Evolutionary conservation across 306 rosid species (phyloP), one percentile per base, ranked within the genome.

Genomic region (Cucumis hystrix): DNA sequence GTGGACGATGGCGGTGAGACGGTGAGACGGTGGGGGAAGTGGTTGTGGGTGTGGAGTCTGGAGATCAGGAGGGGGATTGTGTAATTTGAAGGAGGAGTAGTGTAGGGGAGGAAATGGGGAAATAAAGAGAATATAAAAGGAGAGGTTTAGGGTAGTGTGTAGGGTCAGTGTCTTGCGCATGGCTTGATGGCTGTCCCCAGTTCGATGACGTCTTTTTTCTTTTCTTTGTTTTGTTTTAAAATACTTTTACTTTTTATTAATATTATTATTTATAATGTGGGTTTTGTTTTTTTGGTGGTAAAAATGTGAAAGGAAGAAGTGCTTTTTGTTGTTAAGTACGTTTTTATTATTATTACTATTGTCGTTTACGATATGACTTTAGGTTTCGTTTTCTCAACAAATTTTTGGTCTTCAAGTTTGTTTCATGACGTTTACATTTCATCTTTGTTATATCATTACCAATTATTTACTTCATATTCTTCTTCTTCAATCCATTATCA

Each of bases 151-250:
- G 56, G 56, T 11, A 45, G 28, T 21, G 23, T 78, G 83, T 75
- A 87, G 98, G 98, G 87, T 92, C 94, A 93, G 92, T 82, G 83
- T 76, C 82, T 69, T 89, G 98, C 98, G 98, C 98, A 89, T 92
- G 98, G 94, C 47, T 87, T 86, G 54, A 82, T 75, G 80, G 75
- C 85, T 89, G 94, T 89, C 96, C 96, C 93, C 89, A 75, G 78
- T 51, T 80, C 18, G 61, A 72, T 74, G 64, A 30, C 78, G 78
- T 89, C 90, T 72, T 1, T 51, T 20, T 75, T 56, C 30, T 28
- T 28, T 28, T 28, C 3, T 28, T 28, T 28, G 3, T 28, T 28
- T 28, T 28, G 30, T 28, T 28, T 28, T 0, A 28, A 28, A 28
- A 28, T 28, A 28, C 30, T 28, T 28, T 28, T 28, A 28, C 30